phyloP scores from a whole-genome alignment of 768 basidiomycete species.

The Tricholoma furcatifolium region DNA sequence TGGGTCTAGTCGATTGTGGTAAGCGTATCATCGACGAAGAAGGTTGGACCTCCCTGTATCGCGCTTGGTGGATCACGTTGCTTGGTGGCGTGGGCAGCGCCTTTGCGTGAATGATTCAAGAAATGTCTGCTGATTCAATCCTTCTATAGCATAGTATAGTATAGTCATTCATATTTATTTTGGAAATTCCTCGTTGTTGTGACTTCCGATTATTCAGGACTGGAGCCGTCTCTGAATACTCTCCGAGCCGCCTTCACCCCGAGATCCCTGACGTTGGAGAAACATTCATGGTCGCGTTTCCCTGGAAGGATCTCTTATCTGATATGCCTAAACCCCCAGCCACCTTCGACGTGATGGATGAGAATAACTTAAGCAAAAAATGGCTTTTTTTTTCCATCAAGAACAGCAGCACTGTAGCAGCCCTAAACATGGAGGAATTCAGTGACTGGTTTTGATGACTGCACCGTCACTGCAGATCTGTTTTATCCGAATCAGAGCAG shows the following conservation, averaged over 20 bases:
- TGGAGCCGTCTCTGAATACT: too few relatives aligned
- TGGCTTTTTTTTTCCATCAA: background rate
- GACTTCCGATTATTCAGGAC: background rate
- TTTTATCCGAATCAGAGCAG: background rate
- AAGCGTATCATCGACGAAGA: conserved; percentile 81
- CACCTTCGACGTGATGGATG: too few relatives aligned
- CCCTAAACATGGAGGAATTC: background rate
- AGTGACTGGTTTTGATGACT: background rate
- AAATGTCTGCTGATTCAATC: background rate
- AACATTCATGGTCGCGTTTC: too few relatives aligned
- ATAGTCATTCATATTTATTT: conserved; percentile 1
- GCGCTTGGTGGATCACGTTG: conserved; percentile 85
- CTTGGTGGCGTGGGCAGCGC: conserved; percentile 59
- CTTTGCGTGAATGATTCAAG: conserved; percentile 44
- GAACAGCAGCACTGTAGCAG: too few relatives aligned
- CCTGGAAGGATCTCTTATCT: too few relatives aligned
- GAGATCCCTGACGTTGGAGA: too few relatives aligned
- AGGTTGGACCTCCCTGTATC: conserved; percentile 69
- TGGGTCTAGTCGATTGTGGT: conserved; percentile 70
- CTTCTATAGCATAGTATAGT: background rate
- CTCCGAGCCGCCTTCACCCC: too few relatives aligned
- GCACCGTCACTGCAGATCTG: too few relatives aligned
- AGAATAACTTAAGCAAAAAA: background rate
- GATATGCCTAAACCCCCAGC: too few relatives aligned
- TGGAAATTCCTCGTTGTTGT: background rate